Evolutionary conservation across 2,329 filamentous ascomycete genomes (phyloP), one percentile per base, ranked within the genome.

Genomic region (Cladosporium sp.): DNA sequence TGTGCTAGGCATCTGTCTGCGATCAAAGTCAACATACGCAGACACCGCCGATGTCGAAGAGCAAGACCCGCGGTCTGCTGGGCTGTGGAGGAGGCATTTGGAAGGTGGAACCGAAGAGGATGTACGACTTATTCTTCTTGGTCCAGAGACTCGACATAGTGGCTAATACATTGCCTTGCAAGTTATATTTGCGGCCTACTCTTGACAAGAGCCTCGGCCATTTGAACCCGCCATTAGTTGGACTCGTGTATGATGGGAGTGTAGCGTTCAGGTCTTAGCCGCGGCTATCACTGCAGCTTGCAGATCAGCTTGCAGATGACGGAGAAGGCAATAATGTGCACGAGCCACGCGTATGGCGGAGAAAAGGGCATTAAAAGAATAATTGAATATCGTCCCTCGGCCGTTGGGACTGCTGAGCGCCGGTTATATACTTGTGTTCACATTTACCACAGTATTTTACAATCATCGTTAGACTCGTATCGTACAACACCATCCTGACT

Each of bases 21-120:
- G 8, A 35, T 35, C 33, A 35, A 40, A 55, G 28, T n/a, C 62
- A 67, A 88, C 92, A 84, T 89, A 97, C 94, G 84, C 92, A 96
- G 72, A 99, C 95, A 68, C 95, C 95, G 46, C 95, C 95, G 71
- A 99, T 95, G 79, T 99, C 95, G 78, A 98, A 98, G 26, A 99
- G 83, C 35, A 96, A 81, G 64, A 91, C 91, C 72, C 91, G 90
- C 33, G 91, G 91, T 61, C 70, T 70, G 33, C 56, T 61, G 28
- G 64, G 61, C 35, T 52, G 58, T 49, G 60, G 29, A 23, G 65
- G 60, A 23, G 71, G 64, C 72, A 74, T 74, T 29, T 68, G 64
- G 66, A 70, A 64, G 57, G 64, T 67, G 14, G 67, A 67, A 50
- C 67, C 66, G 31, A 71, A 72, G 52, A 72, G 68, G n/a, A 61